These are phyloP conservation scores for Penicillium roqueforti DNA, from an alignment of 495 filamentous ascomycete genomes.

Conservation along the genomic window DNA sequence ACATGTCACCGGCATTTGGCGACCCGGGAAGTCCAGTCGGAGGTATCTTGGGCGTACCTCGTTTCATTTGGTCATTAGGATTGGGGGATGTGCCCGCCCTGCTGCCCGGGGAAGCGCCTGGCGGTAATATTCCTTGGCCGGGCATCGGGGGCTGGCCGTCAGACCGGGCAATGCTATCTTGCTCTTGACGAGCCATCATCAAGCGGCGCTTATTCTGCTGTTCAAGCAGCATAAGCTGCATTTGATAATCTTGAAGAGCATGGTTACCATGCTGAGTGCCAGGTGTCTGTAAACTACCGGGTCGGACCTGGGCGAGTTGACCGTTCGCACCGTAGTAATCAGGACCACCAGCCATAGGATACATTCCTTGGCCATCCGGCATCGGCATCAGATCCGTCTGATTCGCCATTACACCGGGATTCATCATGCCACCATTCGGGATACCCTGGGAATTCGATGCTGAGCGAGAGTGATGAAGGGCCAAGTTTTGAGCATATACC, in stretches of 20 bases:
- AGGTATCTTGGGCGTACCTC: slow-evolving; percentile 83
- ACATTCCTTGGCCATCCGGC: slow-evolving; percentile 57
- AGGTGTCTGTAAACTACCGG: slow-evolving; percentile 51
- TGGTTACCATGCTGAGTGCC: slow-evolving; percentile 70
- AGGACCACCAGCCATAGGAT: slow-evolving; percentile 39
- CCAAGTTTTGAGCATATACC: slow-evolving; percentile 79
- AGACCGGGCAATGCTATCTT: slow-evolving; percentile 67
- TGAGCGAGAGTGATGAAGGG: slow-evolving; percentile 66
- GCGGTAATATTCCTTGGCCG: slow-evolving; percentile 50
- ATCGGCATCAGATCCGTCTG: slow-evolving; percentile 82
- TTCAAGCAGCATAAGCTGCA: slow-evolving; percentile 98
- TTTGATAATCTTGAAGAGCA: slow-evolving; percentile 96
- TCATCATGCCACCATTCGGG: slow-evolving; percentile 58
- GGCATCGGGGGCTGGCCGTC: slow-evolving; percentile 57
- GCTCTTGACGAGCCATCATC: slow-evolving; percentile 95
- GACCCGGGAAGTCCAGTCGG: slow-evolving; percentile 70
- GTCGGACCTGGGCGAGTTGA: slow-evolving; percentile 53
- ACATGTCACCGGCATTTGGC: slow-evolving; percentile 74
- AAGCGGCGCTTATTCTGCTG: slow-evolving; percentile 97
- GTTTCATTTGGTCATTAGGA: slow-evolving; percentile 83
- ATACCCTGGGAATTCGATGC: slow-evolving; percentile 65
- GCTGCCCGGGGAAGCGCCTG: slow-evolving; percentile 77
- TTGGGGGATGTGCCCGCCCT: slow-evolving; percentile 84
- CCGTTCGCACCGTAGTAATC: slow-evolving; percentile 66
- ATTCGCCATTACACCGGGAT: slow-evolving; percentile 52